Evolutionary conservation across 768 basidiomycete genomes (phyloP).

Genomic region (Tylopilus plumbeoviolaceoides): DNA sequence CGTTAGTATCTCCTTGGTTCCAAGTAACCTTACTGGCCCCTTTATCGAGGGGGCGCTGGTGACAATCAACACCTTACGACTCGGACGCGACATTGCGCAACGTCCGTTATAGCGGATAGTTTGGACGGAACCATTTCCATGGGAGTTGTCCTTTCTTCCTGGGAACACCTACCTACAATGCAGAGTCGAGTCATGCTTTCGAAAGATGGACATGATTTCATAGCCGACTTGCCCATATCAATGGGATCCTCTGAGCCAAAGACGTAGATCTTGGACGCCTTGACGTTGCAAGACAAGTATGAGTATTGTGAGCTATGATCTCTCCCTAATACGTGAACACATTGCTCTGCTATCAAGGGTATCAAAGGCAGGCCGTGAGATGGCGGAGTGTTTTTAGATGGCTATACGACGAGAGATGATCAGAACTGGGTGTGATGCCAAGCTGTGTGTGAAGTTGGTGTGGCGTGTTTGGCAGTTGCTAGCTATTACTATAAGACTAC

Average conservation of each 20-base stretch:
- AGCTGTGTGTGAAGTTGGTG: slow-evolving; percentile 8
- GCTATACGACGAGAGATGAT: neutral
- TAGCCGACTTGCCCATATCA: too few relatives aligned
- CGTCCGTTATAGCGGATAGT: neutral
- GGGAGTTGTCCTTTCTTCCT: too few relatives aligned
- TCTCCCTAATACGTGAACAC: too few relatives aligned
- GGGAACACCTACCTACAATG: too few relatives aligned
- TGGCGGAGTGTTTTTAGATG: neutral
- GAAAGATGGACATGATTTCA: neutral
- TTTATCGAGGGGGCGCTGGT: neutral
- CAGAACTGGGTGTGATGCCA: neutral
- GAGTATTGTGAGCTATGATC: neutral
- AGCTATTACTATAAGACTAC: slow-evolving; percentile 7
- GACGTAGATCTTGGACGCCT: neutral
- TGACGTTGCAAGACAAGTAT: neutral
- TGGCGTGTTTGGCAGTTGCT: slow-evolving; percentile 23
- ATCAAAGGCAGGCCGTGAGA: neutral
- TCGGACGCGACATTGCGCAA: neutral
- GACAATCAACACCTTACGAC: neutral
- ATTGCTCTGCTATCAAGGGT: too few relatives aligned
- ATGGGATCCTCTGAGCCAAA: neutral
- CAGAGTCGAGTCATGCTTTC: neutral
- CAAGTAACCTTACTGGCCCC: neutral
- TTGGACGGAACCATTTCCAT: neutral
- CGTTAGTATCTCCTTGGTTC: neutral